Evolutionary conservation across 108 stramenopile genomes (phyloP), one percentile per base, ranked within the genome.

Genomic region (Conticribra guillardii): DNA sequence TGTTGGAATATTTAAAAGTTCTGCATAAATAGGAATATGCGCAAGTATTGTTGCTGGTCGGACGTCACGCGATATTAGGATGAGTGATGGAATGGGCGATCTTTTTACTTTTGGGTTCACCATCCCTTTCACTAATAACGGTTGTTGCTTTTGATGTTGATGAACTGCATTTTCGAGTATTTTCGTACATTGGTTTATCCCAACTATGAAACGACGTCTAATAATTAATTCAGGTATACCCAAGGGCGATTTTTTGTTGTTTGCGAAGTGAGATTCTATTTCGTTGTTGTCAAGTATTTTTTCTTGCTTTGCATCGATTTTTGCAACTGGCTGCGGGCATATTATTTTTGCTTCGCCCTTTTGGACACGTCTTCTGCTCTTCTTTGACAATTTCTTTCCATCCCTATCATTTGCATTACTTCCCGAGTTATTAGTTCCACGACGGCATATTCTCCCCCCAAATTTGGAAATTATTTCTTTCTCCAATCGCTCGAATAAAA

Each of bases 181-280:
- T 41, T 85, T 54, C 2, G 81, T 78, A 54, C 91, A 92, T 54
- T 87, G 83, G 76, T 92, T 92, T 28, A 83, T 85, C 31, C 89
- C 75, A 3, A 68, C 48, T 21, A 62, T 47, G 34, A 76, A 62
- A 21, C 75, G 34, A 28, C 61, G 63, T 50, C 67, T 52, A 0
- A 76, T 54, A 37, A 69, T 32, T 33, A 31, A 19, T 50, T 68
- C 61, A 29, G 75, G 1, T 31, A 64, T 45, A 7, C 29, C 48
- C 29, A 31, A 18, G 1, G 72, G 34, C 22, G 30, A 16, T 0
- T 32, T 11, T 11, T 41, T 60, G n/a, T n/a, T n/a, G n/a, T n/a
- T n/a, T n/a, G n/a, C n/a, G n/a, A n/a, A n/a, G n/a, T n/a, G n/a
- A n/a, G n/a, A n/a, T n/a, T n/a, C n/a, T n/a, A 41, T 5, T 45